Conservation (phyloP, 2,329 filamentous ascomycete species). For the Colletotrichum navitas region DNA sequence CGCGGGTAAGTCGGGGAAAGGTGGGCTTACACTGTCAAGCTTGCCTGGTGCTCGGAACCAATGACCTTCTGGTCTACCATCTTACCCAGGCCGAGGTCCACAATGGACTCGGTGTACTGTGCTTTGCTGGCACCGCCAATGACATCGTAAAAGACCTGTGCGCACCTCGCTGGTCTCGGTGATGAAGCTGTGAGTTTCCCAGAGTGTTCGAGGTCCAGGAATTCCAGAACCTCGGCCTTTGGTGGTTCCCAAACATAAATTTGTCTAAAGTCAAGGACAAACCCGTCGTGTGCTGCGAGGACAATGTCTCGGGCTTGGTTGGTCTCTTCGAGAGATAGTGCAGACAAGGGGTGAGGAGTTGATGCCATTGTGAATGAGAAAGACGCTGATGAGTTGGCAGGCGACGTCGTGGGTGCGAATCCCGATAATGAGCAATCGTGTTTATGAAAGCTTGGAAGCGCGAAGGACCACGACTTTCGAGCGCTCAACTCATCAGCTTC, state of each 20-base stretch:
- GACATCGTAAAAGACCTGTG: conserved; percentile 54
- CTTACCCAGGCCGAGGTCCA: conserved; percentile 49
- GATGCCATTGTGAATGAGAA: conserved; percentile 34
- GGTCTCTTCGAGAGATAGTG: conserved; percentile 48
- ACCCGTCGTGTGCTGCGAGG: conserved; percentile 46
- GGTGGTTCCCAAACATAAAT: conserved; percentile 61
- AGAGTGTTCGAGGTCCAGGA: conserved; percentile 57
- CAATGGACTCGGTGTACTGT: conserved; percentile 52
- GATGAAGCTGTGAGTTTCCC: conserved; percentile 45
- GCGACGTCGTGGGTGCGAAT: not conserved
- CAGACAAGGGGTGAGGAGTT: conserved; percentile 51
- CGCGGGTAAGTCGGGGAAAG: not conserved
- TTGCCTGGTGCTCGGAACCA: conserved; percentile 48
- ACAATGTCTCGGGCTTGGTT: conserved; percentile 53
- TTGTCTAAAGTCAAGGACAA: conserved; percentile 56
- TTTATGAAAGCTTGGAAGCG: conserved; percentile 27
- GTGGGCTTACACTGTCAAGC: conserved; percentile 48
- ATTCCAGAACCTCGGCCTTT: conserved; percentile 57
- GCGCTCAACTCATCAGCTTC: not conserved
- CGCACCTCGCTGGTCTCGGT: conserved; percentile 52
- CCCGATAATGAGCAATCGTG: conserved; percentile 11
- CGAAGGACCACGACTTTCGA: not conserved
- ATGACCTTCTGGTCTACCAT: conserved; percentile 47
- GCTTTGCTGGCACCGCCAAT: conserved; percentile 46
- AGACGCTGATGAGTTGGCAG: conserved; percentile 1